phyloP scores from a whole-genome alignment of 768 basidiomycete genomes.

The Lactarius evosmus region DNA sequence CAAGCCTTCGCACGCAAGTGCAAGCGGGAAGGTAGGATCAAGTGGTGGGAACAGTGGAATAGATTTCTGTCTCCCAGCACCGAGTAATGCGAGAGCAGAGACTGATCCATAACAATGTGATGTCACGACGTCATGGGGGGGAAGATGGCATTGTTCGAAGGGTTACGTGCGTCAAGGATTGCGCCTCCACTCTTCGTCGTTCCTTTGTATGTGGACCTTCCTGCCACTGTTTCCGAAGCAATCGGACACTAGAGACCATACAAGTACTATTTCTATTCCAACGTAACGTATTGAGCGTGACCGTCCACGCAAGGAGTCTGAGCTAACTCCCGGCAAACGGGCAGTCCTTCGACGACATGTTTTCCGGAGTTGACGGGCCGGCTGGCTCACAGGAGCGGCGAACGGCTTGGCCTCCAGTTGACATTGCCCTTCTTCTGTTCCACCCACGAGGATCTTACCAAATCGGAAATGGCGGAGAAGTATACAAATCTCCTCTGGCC shows the following conservation, averaged over 20 bases:
- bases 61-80: slow-evolving; percentile 33
- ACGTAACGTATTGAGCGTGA: no score
- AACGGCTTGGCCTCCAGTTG: slow-evolving; percentile 9
- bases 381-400: not conserved
- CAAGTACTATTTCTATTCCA: not conserved
- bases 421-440: not conserved
- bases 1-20: slow-evolving; percentile 16
- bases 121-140: slow-evolving; percentile 63
- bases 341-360: no score
- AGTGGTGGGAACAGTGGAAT: slow-evolving; percentile 28
- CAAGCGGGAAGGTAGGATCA: slow-evolving; percentile 27
- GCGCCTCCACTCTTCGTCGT: slow-evolving; percentile 37
- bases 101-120: slow-evolving; percentile 75
- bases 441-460: no score
- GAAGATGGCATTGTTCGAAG: slow-evolving; percentile 93
- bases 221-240: slow-evolving; percentile 10
- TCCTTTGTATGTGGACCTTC: slow-evolving; percentile 43
- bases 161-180: slow-evolving; percentile 27
- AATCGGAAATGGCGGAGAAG: slow-evolving; percentile 9
- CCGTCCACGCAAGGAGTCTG: slow-evolving; percentile 93
- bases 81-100: slow-evolving; percentile 80
- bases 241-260: slow-evolving; percentile 73
- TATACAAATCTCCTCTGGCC: no score
- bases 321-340: slow-evolving; percentile 92
- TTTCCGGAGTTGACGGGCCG: no score